Evolutionary conservation across 352 stramenopile genomes (phyloP), one percentile per base, ranked within the genome.

Genomic region (Peronospora belbahrii): DNA sequence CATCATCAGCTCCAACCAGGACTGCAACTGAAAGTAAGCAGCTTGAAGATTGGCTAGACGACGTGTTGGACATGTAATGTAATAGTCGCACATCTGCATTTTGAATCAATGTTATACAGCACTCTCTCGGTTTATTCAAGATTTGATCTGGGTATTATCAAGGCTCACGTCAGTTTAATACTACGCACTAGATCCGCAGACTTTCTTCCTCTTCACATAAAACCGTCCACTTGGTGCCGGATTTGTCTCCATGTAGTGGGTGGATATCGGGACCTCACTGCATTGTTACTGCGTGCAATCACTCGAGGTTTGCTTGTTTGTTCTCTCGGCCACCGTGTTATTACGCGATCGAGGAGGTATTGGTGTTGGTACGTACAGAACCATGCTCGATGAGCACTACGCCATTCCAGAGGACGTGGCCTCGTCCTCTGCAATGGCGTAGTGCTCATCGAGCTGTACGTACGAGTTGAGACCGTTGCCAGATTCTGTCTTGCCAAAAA

Each of bases 41-140:
- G 23, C 59, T 85, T 6, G 76, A 88, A 53, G 71, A 83, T 2
- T 88, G 76, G 76, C 58, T 88, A 13, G 76, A 88, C 37, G 71
- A 84, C 28, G 59, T 88, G 3, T 44, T 88, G 22, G 73, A 61
- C 34, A 58, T 51, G 30, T 62, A 57, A 58, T 51, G 30, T 62
- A 57, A 25, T 19, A 47, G 23, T 45, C 27, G 33, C 30, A 42
- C 30, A 4, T 38, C 22, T 47, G 23, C 46, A 46, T 14, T 19
- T 37, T 44, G 14, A 22, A 40, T 13, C 23, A 24, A 27, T 11
- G 1, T 31, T 9, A 11, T 31, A 28, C 22, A 44, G 33, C 6
- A 7, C 36, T 17, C 31, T 11, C 9, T 31, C 6, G n/a, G n/a
- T n/a, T 24, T 47, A 7, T 4, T 44, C 10, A 23, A 48, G 23